Evolutionary conservation across 805 yeast genomes (phyloP).

Genomic region (Kazachstania psychrophila): DNA sequence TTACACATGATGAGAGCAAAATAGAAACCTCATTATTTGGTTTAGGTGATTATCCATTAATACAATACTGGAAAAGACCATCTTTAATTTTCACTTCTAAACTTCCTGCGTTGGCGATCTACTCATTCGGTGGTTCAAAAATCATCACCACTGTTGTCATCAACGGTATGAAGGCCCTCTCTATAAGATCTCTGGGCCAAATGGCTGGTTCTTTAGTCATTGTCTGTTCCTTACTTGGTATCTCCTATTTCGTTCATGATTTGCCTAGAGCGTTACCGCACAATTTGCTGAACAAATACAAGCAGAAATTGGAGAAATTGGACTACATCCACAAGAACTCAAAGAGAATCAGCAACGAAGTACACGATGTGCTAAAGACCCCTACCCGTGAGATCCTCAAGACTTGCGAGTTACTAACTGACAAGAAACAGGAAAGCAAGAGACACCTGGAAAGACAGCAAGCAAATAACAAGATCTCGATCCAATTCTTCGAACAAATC

Average conservation of each 20-base stretch:
- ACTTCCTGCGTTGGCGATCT: slow-evolving; percentile 28
- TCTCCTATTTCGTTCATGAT: slow-evolving; percentile 62
- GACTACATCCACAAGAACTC: slow-evolving; percentile 79
- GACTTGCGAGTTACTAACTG: slow-evolving; percentile 23
- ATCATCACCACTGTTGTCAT: slow-evolving; percentile 30
- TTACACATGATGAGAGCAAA: no score
- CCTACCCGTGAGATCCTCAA: slow-evolving; percentile 69
- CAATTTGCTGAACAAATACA: slow-evolving; percentile 67
- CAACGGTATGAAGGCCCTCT: slow-evolving; percentile 32
- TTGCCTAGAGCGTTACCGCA: slow-evolving; percentile 85
- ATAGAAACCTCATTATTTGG: slow-evolving; percentile 12
- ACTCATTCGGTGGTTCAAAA: slow-evolving; percentile 34
- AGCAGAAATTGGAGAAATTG: slow-evolving; percentile 46
- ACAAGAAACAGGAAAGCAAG: slow-evolving; percentile 19
- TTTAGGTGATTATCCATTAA: slow-evolving; percentile 16
- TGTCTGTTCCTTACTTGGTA: slow-evolving; percentile 43
- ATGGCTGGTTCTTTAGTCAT: slow-evolving; percentile 47
- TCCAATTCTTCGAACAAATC: slow-evolving; percentile 21
- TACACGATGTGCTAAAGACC: slow-evolving; percentile 65
- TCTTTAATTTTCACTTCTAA: slow-evolving; percentile 29
- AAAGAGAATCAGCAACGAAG: slow-evolving; percentile 69
- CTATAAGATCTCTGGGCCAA: slow-evolving; percentile 32
- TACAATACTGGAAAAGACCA: slow-evolving; percentile 26
- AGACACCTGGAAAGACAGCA: slow-evolving; percentile 20
- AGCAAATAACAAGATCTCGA: slow-evolving; percentile 18